phyloP scores from a whole-genome alignment of 164 flowering plant genomes.

The Chimonanthus salicifolius region DNA sequence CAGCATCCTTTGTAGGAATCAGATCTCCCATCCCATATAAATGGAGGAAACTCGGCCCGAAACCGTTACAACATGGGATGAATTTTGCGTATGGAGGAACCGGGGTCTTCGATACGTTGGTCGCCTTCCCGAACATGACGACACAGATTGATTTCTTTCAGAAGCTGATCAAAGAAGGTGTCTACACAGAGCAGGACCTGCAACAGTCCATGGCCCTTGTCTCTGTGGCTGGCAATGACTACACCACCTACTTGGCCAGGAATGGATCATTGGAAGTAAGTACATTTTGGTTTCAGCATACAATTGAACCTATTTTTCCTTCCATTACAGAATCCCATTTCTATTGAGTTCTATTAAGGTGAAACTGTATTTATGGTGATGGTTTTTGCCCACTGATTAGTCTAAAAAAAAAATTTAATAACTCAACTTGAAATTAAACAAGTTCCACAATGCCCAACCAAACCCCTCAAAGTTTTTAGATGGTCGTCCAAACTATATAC shows the following conservation, averaged over 20 bases:
- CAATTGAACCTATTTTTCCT: neutral
- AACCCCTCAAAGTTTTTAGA: too few relatives aligned
- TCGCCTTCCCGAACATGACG: constrained; percentile 62
- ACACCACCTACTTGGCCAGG: constrained; percentile 24
- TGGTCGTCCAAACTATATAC: too few relatives aligned
- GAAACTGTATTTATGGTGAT: too few relatives aligned
- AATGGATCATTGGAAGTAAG: constrained; percentile 4
- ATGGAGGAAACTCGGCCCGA: constrained; percentile 15
- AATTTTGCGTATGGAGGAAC: constrained; percentile 44
- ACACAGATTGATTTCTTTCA: constrained; percentile 62
- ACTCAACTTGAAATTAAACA: too few relatives aligned
- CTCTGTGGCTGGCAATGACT: constrained; percentile 74
- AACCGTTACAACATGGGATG: constrained; percentile 25
- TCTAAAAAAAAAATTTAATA: too few relatives aligned
- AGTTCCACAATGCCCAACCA: too few relatives aligned
- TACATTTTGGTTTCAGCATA: neutral
- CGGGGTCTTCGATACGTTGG: constrained; percentile 66
- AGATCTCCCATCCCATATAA: constrained; percentile 34
- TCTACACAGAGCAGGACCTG: constrained; percentile 34
- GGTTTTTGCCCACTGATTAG: too few relatives aligned
- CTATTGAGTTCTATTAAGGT: too few relatives aligned
- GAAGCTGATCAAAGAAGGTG: constrained; percentile 20
- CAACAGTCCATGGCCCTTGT: constrained; percentile 53
- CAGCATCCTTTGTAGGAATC: constrained; percentile 37
- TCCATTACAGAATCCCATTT: too few relatives aligned